These are phyloP conservation scores for Pholiota adiposa DNA, from an alignment of 1,284 basidiomycete genomes.

Conservation along the genomic window DNA sequence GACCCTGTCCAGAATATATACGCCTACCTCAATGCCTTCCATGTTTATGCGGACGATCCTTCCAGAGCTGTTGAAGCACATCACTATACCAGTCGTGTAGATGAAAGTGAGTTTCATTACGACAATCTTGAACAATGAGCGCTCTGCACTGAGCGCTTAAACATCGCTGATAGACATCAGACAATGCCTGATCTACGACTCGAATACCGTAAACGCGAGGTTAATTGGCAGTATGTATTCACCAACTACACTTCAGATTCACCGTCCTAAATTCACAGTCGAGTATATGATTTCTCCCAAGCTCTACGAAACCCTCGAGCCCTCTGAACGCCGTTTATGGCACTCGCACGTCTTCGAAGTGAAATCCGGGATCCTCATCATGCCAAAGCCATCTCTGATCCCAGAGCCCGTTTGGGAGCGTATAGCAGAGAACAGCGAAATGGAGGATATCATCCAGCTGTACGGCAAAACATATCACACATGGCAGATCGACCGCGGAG, in stretches of 20 bases:
- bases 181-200: slow-evolving; percentile 27
- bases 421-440: slow-evolving; percentile 23
- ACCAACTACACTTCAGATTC: too few relatives aligned
- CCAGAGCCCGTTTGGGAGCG: slow-evolving; percentile 16
- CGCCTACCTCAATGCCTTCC: slow-evolving; percentile 22
- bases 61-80: slow-evolving; percentile 21
- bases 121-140: too few relatives aligned
- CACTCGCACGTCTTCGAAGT: slow-evolving; percentile 27
- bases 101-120: too few relatives aligned
- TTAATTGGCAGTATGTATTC: slow-evolving; percentile 21
- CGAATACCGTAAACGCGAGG: slow-evolving; percentile 20
- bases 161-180: slow-evolving; percentile 15
- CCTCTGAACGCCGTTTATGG: slow-evolving; percentile 23
- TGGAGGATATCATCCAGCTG: slow-evolving; percentile 21
- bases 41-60: slow-evolving; percentile 23
- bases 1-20: slow-evolving; percentile 21
- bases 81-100: slow-evolving; percentile 18
- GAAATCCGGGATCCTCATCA: slow-evolving; percentile 19
- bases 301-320: slow-evolving; percentile 22
- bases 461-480: slow-evolving; percentile 26
- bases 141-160: too few relatives aligned
- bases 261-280: slow-evolving; percentile 17
- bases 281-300: slow-evolving; percentile 23
- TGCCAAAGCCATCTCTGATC: slow-evolving; percentile 15
- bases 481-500: slow-evolving; percentile 24